phyloP scores from a whole-genome alignment of 805 yeast genomes.

The Kluyveromyces siamensis region DNA sequence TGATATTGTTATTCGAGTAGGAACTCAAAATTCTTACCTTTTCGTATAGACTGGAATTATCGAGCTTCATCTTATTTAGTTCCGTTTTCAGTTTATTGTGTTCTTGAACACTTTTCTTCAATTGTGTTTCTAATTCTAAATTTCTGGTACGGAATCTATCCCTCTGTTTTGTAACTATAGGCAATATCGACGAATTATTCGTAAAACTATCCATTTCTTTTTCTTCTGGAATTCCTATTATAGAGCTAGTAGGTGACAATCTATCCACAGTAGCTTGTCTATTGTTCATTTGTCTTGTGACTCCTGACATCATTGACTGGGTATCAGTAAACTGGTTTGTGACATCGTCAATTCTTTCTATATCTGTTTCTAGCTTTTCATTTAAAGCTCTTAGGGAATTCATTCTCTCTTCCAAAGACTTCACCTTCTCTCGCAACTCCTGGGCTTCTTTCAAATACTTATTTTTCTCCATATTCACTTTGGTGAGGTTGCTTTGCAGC shows the following conservation, averaged over 20 bases:
- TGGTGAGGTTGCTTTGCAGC: constrained; percentile 61
- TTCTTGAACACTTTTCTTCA: constrained; percentile 46
- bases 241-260: constrained; percentile 44
- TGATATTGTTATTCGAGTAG: constrained; percentile 23
- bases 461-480: constrained; percentile 50
- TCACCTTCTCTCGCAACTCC: constrained; percentile 32
- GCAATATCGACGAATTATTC: constrained; percentile 38
- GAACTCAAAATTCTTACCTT: constrained; percentile 60
- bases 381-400: constrained; percentile 39
- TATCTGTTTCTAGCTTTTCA: constrained; percentile 62
- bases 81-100: constrained; percentile 58
- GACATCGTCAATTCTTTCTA: constrained; percentile 47
- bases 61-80: constrained; percentile 52
- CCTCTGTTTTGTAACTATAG: constrained; percentile 88
- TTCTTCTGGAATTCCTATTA: constrained; percentile 37
- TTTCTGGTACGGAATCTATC: constrained; percentile 84
- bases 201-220: constrained; percentile 13
- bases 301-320: constrained; percentile 59
- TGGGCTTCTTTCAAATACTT: constrained; percentile 34
- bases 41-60: constrained; percentile 74
- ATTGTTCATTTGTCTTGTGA: constrained; percentile 32
- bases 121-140: constrained; percentile 74
- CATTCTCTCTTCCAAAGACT: constrained; percentile 30
- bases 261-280: constrained; percentile 22
- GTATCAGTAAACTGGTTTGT: constrained; percentile 36